phyloP scores from a whole-genome alignment of 2,329 filamentous ascomycete species.

The Calcarisporium arbuscula region DNA sequence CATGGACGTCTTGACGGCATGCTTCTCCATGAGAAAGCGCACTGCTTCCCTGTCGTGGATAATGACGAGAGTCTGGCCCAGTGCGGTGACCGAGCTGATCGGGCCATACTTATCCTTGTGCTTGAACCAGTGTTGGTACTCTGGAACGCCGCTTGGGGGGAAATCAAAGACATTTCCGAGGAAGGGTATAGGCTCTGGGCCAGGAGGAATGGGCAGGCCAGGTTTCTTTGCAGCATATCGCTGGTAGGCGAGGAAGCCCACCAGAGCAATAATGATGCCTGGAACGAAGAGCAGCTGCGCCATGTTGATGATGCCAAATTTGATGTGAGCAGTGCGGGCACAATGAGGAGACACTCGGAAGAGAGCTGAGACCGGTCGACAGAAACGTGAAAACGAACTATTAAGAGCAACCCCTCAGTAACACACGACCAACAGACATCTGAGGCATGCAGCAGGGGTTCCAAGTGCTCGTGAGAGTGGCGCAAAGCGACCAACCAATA shows the following conservation, averaged over 20 bases:
- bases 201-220: slow-evolving; percentile 14
- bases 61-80: slow-evolving; percentile 31
- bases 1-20: slow-evolving; percentile 14
- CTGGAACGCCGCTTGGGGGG: slow-evolving; percentile 23
- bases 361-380: too few relatives aligned
- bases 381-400: too few relatives aligned
- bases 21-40: slow-evolving; percentile 25
- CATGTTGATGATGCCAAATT: too few relatives aligned
- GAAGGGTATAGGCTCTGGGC: slow-evolving; percentile 27
- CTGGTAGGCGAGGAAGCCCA: slow-evolving; percentile 1
- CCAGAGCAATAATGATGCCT: slow-evolving; percentile 1
- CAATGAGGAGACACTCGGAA: too few relatives aligned
- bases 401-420: too few relatives aligned
- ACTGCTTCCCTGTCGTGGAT: slow-evolving; percentile 30
- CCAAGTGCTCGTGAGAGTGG: too few relatives aligned
- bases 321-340: too few relatives aligned
- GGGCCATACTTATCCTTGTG: slow-evolving; percentile 25
- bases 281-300: neutral
- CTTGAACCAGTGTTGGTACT: slow-evolving; percentile 26
- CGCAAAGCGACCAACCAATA: too few relatives aligned
- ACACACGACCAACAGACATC: too few relatives aligned
- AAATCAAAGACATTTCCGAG: slow-evolving; percentile 40
- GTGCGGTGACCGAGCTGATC: slow-evolving; percentile 16
- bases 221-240: too few relatives aligned
- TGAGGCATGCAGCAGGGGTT: too few relatives aligned